phyloP scores from a whole-genome alignment of 2,329 filamentous ascomycete genomes.

The Penicillium sclerotigenum region DNA sequence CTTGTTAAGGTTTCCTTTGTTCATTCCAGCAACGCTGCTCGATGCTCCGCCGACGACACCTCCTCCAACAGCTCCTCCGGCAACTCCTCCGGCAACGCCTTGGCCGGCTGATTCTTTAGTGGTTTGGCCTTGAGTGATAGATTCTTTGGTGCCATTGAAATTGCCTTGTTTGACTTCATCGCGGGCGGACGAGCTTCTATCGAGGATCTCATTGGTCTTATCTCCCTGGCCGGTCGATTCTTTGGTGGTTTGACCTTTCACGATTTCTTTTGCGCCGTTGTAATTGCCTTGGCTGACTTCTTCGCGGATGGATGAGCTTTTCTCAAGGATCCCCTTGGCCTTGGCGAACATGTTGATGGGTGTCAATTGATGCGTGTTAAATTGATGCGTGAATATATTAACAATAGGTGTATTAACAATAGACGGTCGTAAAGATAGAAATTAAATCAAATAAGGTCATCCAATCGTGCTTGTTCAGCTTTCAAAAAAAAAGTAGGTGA shows the following conservation, averaged over 20 bases:
- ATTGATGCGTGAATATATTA: neutral
- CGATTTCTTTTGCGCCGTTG: slow-evolving; percentile 7
- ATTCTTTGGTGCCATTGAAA: slow-evolving; percentile 6
- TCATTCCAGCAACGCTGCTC: slow-evolving; percentile 5
- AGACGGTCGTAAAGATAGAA: slow-evolving; percentile 2
- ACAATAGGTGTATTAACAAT: slow-evolving; percentile 1
- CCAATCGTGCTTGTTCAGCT: slow-evolving; percentile 18
- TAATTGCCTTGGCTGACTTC: slow-evolving; percentile 15
- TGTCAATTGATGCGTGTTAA: neutral
- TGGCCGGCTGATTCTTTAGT: slow-evolving; percentile 3
- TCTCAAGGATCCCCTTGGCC: slow-evolving; percentile 5
- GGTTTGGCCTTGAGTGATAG: slow-evolving; percentile 10
- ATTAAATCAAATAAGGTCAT: slow-evolving; percentile 14
- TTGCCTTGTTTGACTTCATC: slow-evolving; percentile 8
- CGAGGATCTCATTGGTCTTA: slow-evolving; percentile 1
- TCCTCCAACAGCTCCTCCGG: neutral
- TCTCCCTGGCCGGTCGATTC: neutral
- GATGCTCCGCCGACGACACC: slow-evolving; percentile 2
- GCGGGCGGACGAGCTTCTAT: slow-evolving; percentile 1
- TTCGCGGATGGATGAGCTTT: slow-evolving; percentile 7
- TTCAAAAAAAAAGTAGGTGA: neutral
- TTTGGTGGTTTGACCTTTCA: slow-evolving; percentile 11
- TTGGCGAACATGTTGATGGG: slow-evolving; percentile 16
- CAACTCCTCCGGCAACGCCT: neutral
- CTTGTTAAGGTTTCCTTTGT: slow-evolving; percentile 6